Evolutionary conservation across 2,329 filamentous ascomycete genomes (phyloP).

Genomic region (Bipolaris gigantea): DNA sequence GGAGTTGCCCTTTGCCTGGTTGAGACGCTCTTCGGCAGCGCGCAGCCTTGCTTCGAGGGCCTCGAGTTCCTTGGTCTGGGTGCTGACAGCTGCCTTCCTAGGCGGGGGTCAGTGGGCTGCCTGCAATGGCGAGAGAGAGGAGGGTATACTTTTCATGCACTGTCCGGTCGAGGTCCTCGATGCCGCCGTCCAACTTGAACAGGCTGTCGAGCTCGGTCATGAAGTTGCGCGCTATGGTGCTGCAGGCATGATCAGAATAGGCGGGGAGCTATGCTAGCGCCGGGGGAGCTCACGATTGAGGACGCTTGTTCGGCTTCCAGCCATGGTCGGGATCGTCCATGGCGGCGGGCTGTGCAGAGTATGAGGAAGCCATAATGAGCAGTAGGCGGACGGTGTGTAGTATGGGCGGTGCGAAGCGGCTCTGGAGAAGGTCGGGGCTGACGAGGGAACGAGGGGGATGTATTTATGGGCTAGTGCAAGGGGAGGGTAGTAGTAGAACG

Average conservation of each 20-base stretch:
- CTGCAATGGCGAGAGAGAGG: background rate
- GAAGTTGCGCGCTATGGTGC: conserved; percentile 85
- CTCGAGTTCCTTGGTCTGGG: conserved; percentile 78
- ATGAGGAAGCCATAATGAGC: conserved; percentile 16
- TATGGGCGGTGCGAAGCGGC: conserved; percentile 7
- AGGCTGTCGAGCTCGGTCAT: conserved; percentile 83
- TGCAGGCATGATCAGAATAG: conserved; percentile 49
- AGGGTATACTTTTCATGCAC: conserved; percentile 78
- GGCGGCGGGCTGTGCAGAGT: conserved; percentile 21
- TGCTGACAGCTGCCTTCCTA: conserved; percentile 78
- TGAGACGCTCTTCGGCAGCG: conserved; percentile 79
- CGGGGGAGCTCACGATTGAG: conserved; percentile 71
- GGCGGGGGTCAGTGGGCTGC: conserved; percentile 12
- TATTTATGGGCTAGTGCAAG: conserved; percentile 15
- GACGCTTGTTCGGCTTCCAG: conserved; percentile 79
- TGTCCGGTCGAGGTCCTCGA: conserved; percentile 72
- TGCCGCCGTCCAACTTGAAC: conserved; percentile 80
- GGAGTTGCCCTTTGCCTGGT: conserved; percentile 37
- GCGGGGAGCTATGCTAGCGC: conserved; percentile 25
- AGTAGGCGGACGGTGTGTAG: conserved; percentile 3
- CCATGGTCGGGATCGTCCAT: conserved; percentile 63
- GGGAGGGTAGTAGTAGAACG: background rate
- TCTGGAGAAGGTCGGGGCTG: conserved; percentile 8
- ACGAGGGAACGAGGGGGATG: conserved; percentile 5
- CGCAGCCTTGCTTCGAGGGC: conserved; percentile 80